Evolutionary conservation across 305 asterid genomes (phyloP), one percentile per base, ranked within the genome.

Genomic region (Fraxinus greggii): DNA sequence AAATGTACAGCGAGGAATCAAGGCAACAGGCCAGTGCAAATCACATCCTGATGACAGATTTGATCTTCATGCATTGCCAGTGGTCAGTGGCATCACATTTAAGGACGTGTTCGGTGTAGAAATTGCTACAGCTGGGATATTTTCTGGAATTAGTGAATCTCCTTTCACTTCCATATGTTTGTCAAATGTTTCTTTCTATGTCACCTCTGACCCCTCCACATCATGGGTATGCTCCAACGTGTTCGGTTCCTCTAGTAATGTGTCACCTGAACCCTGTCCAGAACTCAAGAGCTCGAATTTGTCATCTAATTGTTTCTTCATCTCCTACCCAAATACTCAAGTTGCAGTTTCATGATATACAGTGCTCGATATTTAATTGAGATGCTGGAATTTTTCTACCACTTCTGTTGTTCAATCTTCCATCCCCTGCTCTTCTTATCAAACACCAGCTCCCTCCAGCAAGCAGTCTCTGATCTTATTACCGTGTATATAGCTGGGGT

Each of bases 141-240:
- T 97, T 73, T 88, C 85, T 0, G 99, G 99, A 7, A 85, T 97
- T 31, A 48, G 79, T 29, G 96, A 91, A 85, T 90, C 95, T 23
- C 99, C 99, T 54, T 97, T 97, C 93, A 87, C 96, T 8, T 90
- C 93, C 2, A 29, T 94, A 5, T 89, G 92, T 17, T 91, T 97
- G 3, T 94, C 91, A 13, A 92, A 97, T 75, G 84, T 94, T 45
- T 88, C 95, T 0, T 84, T 94, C 75, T 80, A 89, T 5, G 84
- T 76, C 56, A 75, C 80, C 10, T 59, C 89, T 10, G 88, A 89
- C 33, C 84, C 86, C 8, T 86, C 89, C 4, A 3, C 78, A 1
- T 78, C 94, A 3, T 95, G 98, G 98, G 4, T 82, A 21, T 95
- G 98, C 56, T 80, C 90, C 15, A 51, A 85, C 5, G 86, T 93